Base-by-base conservation (phyloP, 1,284 basidiomycete genomes). In the Mrakiaceae sp. region DNA sequence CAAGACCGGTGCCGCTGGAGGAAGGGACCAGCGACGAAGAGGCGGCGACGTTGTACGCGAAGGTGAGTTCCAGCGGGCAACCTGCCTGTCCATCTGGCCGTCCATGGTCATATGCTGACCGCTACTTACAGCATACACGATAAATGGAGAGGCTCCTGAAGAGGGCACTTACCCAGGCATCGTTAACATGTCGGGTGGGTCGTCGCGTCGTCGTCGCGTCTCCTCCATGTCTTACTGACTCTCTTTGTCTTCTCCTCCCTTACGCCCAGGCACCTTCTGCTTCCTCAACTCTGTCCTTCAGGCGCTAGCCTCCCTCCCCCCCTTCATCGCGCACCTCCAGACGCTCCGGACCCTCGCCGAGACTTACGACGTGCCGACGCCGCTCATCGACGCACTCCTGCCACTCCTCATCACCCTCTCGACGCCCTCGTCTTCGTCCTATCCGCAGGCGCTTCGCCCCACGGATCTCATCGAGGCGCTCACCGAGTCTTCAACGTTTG, bases 231-330 rank as follows among this genome's bases (percentile, higher is more conserved):
- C 49, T 11, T n/a, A 83, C 71, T 27, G 27, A 27, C 27, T 91
- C 87, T 74, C 84, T 87, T 12, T 89, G 88, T 2, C 81, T 91
- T 12, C 84, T 90, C 71, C 91, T 91, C 71, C 84, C 89, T 52
- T 89, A 27, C 27, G 2, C 27, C 27, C 89, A 10, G 89, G 89
- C 12, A 90, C 88, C 60, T 89, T 90, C 69, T 92, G 89, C 72
- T 92, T 91, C 78, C 86, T 91, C 82, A 90, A 92, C 72, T 88
- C 90, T 11, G 89, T 88, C 4, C 77, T 92, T 11, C 88, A 91
- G 81, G 88, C 87, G 68, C 67, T 90, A 72, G 84, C 88, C 27
- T 90, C 88, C 4, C 76, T 90, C 51, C 79, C 80, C 58, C 86
- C 87, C 70, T 79, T 91, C 10, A 83, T 84, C 70, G 84, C 86